Evolutionary conservation across 257 asterid genomes (phyloP).

Genomic region (Datura wrightii): DNA sequence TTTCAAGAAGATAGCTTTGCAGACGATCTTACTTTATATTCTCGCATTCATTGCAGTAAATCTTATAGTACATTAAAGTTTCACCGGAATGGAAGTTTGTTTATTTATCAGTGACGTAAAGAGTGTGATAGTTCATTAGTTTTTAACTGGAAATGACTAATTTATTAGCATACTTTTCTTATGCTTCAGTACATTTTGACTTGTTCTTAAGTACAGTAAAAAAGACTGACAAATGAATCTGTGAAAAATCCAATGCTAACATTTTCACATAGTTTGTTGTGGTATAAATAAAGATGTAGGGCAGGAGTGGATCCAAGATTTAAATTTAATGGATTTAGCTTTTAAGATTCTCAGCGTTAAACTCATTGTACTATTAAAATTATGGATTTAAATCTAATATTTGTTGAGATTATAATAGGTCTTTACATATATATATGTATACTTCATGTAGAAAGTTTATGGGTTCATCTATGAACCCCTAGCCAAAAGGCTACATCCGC

Average conservation of each 20-base stretch:
- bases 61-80: neutral
- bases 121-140: too few relatives aligned
- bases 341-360: too few relatives aligned
- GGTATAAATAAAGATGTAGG: neutral
- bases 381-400: too few relatives aligned
- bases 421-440: too few relatives aligned
- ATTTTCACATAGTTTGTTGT: neutral
- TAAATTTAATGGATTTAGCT: too few relatives aligned
- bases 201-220: neutral
- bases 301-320: too few relatives aligned
- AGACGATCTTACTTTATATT: neutral
- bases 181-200: neutral
- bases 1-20: neutral
- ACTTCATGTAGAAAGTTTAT: too few relatives aligned
- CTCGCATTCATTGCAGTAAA: neutral
- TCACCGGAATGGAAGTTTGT: neutral
- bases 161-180: neutral
- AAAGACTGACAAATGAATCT: neutral
- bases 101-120: too few relatives aligned
- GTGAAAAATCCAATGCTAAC: neutral
- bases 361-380: too few relatives aligned
- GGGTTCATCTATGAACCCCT: too few relatives aligned
- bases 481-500: too few relatives aligned
- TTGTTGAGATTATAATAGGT: too few relatives aligned
- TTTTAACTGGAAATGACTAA: neutral